Conservation (phyloP, 139 green algal species). For the Diplosphaera chodatii region DNA sequence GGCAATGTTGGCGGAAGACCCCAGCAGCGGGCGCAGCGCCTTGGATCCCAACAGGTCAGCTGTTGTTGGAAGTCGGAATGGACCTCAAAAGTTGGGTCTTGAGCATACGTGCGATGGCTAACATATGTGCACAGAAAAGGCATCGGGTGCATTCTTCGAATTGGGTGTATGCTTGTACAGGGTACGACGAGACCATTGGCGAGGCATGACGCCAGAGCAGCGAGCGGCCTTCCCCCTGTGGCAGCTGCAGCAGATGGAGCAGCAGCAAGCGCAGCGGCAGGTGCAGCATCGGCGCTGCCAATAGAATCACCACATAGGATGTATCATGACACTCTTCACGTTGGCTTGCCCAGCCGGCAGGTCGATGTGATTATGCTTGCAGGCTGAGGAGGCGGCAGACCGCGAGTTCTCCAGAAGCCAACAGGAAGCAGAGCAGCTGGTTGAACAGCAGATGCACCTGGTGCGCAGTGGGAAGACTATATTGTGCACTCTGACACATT, state of each 20-base stretch:
- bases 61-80: neutral
- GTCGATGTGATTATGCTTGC: too few species aligned
- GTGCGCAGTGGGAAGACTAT: too few species aligned
- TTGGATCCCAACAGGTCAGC: neutral
- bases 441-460: slow-evolving; percentile 13
- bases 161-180: too few species aligned
- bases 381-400: slow-evolving; percentile 21
- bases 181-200: slow-evolving; percentile 43
- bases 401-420: neutral
- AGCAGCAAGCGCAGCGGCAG: slow-evolving; percentile 30
- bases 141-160: too few species aligned
- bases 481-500: slow-evolving; percentile 5
- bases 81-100: neutral
- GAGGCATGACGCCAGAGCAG: slow-evolving; percentile 41
- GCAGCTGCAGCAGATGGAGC: slow-evolving; percentile 49
- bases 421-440: neutral
- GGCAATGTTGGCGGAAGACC: neutral
- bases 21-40: too few species aligned
- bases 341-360: too few species aligned
- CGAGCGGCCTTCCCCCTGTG: slow-evolving; percentile 32
- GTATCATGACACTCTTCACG: too few species aligned
- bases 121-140: neutral
- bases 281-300: neutral
- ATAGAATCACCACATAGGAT: too few species aligned
- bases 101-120: too few species aligned